Evolutionary conservation across 2,329 filamentous ascomycete species (phyloP).

Genomic region (Dactylonectria macrodidyma): DNA sequence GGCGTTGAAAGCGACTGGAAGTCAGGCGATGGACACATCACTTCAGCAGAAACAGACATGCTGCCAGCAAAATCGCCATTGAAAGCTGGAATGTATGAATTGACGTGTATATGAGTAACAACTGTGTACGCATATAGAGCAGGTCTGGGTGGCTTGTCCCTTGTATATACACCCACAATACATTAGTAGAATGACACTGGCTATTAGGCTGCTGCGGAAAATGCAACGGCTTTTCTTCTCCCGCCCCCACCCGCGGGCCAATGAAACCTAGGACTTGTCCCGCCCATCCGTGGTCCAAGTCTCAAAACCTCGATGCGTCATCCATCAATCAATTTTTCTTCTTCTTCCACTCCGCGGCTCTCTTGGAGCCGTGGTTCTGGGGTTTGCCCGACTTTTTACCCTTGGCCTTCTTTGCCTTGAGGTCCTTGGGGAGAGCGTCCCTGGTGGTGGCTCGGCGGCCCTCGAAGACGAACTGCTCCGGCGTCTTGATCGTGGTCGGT

Average conservation of each 20-base stretch:
- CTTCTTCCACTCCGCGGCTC: conserved; percentile 63
- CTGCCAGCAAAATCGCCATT: conserved; percentile 2
- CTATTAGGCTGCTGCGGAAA: conserved; percentile 7
- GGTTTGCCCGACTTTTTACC: conserved; percentile 55
- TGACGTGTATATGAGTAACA: conserved; percentile 21
- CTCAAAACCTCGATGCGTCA: conserved; percentile 13
- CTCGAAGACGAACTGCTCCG: conserved; percentile 85
- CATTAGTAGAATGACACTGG: conserved; percentile 2
- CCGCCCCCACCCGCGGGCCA: background rate
- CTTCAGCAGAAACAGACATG: background rate
- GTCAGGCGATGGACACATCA: background rate
- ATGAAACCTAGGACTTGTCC: background rate
- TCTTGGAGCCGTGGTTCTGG: conserved; percentile 55
- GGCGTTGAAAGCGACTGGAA: background rate
- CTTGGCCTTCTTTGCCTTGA: conserved; percentile 72
- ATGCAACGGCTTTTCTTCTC: conserved; percentile 28
- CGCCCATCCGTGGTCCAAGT: background rate
- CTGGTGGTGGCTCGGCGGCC: conserved; percentile 80
- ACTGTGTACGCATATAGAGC: conserved; percentile 13
- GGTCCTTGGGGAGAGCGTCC: conserved; percentile 74
- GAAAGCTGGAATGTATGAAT: conserved; percentile 15
- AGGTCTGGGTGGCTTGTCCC: background rate
- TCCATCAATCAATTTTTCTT: conserved; percentile 51
- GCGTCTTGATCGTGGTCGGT: conserved; percentile 62
- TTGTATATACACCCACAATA: conserved; percentile 7